phyloP scores from a whole-genome alignment of 2,329 filamentous ascomycete genomes.

The Pseudocercospora vitis region DNA sequence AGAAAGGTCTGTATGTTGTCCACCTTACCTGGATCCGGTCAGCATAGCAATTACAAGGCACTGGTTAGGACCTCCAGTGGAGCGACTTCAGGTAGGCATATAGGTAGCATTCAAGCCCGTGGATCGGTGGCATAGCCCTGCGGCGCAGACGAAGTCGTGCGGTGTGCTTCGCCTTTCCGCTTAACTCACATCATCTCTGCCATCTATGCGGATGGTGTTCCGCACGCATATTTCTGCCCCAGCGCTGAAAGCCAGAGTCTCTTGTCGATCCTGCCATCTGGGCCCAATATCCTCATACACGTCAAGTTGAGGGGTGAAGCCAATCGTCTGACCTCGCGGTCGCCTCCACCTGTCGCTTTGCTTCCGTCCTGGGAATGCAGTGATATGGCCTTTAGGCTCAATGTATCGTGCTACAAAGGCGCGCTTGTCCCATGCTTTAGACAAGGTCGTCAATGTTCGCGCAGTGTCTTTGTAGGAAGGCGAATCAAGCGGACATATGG shows the following conservation, averaged over 20 bases:
- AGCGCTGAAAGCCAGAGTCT: constrained; percentile 61
- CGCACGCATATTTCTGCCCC: constrained; percentile 57
- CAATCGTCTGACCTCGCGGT: constrained; percentile 54
- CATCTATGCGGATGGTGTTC: constrained; percentile 40
- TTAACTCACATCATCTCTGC: constrained; percentile 26
- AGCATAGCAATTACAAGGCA: too few relatives aligned
- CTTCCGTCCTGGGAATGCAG: constrained; percentile 31
- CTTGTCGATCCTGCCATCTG: constrained; percentile 52
- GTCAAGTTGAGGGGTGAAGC: constrained; percentile 54
- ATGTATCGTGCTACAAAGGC: constrained; percentile 58
- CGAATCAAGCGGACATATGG: constrained; percentile 36
- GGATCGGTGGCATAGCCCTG: neutral
- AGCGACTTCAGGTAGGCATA: neutral
- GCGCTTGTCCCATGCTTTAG: constrained; percentile 57
- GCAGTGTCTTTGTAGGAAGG: constrained; percentile 52
- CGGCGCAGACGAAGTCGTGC: too few relatives aligned
- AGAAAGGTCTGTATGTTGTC: constrained; percentile 54
- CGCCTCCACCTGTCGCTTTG: constrained; percentile 41
- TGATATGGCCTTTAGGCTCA: constrained; percentile 44
- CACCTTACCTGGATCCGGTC: constrained; percentile 38
- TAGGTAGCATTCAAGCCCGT: neutral
- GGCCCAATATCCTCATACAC: constrained; percentile 32
- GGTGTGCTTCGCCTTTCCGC: too few relatives aligned
- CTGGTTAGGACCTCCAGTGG: too few relatives aligned
- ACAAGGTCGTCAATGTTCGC: constrained; percentile 56